Base-by-base conservation (phyloP, 495 filamentous ascomycete genomes). In the Annulohypoxylon bovei region DNA sequence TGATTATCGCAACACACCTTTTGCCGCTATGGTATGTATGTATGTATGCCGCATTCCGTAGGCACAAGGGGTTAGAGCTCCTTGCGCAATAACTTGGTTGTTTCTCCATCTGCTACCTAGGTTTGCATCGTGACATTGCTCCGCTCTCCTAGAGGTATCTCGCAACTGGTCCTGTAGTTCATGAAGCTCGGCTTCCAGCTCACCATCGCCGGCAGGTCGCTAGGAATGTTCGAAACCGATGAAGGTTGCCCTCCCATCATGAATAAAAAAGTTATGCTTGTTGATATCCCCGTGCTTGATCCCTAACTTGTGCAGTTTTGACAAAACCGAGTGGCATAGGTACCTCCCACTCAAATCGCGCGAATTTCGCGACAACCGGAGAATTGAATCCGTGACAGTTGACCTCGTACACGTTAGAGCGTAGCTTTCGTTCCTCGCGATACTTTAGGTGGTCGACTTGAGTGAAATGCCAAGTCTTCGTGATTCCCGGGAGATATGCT, bases 251-350 rank as follows among this genome's bases (percentile, higher is more conserved):
- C 52, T 50, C 18, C 50, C 66, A 20, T 44, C 59, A 12, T n/a
- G 59, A 3, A 83, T 46, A n/a, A 85, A 74, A 55, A 84, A 83
- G 53, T 82, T 83, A 33, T 77, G 76, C 53, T 75, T 77, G 74
- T 82, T 81, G 18, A 66, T 77, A 65, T 82, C 79, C 4, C 78
- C 79, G 63, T 81, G 81, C 42, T 65, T 73, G 8, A 84, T 65
- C 0, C 81, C 81, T 25, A 83, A 40, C 9, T 14, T 4, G 72
- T 85, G 82, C 49, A 84, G 47, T 62, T 73, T 74, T 53, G 37
- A 18, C 42, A 84, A 46, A 4, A 50, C 62, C 28, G 64, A 27
- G 52, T 67, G 49, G 49, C 83, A 85, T 4, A 47, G 20, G 4
- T 37, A 79, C 80, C 53, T 84, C 65, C 78, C 79, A 83, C 4